A percentile compares a stretch with the other conserved stretches of the same genome.
Evolutionary conservation across 495 filamentous ascomycete genomes (phyloP).

Genomic region (Venustampulla echinocandica): DNA sequence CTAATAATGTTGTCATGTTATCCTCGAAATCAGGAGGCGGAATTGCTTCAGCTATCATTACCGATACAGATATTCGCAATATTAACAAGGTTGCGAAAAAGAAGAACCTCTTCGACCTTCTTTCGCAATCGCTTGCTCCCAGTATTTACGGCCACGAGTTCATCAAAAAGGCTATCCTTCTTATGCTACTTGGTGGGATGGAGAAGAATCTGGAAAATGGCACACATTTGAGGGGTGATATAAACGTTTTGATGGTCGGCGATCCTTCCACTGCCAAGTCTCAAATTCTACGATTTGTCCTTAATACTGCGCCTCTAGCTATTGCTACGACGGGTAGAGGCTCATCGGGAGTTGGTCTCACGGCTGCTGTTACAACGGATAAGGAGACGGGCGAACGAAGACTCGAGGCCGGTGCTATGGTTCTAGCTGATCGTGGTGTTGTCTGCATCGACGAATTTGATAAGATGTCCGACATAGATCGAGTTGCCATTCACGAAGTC

Average conservation of each 20-base stretch:
- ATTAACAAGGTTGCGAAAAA: conserved; percentile 98
- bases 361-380: conserved; percentile 89
- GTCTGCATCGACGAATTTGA: conserved; percentile 99
- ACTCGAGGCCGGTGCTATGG: conserved; percentile 97
- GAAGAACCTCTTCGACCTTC: conserved; percentile 82
- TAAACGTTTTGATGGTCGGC: conserved; percentile 99
- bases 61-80: conserved; percentile 96
- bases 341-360: conserved; percentile 96
- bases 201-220: conserved; percentile 99
- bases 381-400: conserved; percentile 96
- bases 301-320: conserved; percentile 93
- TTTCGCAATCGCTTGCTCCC: conserved; percentile 94
- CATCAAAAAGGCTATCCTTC: conserved; percentile 95
- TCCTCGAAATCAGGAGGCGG: conserved; percentile 95
- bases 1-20: conserved; percentile 90
- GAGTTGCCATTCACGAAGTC: conserved; percentile 99
- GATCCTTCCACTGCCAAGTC: conserved; percentile 99
- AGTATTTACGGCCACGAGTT: conserved; percentile 97
- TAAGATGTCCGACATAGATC: conserved; percentile 98
- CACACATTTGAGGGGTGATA: conserved; percentile 94
- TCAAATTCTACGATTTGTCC: conserved; percentile 90
- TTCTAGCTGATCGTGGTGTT: conserved; percentile 91
- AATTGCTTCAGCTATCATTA: conserved; percentile 83
- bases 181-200: conserved; percentile 96
- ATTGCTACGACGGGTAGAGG: conserved; percentile 97